phyloP scores from a whole-genome alignment of 352 stramenopile species.

The Phytophthora pluvialis region DNA sequence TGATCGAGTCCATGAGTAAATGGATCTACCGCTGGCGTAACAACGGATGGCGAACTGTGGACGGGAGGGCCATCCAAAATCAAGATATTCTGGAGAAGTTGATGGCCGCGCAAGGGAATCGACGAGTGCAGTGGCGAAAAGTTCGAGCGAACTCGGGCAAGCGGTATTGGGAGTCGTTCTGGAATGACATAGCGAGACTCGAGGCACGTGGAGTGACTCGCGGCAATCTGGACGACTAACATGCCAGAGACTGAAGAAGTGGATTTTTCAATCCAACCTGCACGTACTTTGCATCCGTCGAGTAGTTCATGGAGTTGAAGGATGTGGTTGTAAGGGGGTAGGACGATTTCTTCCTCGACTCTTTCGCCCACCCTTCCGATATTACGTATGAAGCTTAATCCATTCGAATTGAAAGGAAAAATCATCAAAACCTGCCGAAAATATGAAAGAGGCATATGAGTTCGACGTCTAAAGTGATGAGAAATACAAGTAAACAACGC shows the following conservation, averaged over 20 bases:
- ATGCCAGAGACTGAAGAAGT: background rate
- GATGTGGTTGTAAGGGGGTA: too few species aligned
- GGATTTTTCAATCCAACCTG: too few species aligned
- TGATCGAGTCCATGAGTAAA: constrained; percentile 27
- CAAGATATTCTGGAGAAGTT: constrained; percentile 23
- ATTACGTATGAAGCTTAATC: too few species aligned
- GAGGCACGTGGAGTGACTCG: background rate
- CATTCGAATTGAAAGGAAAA: too few species aligned
- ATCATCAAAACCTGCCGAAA: too few species aligned
- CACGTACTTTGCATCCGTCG: too few species aligned
- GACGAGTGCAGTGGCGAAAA: constrained; percentile 20
- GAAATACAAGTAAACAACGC: too few species aligned
- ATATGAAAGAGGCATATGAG: too few species aligned
- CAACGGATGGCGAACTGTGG: constrained; percentile 26
- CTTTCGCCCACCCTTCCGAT: too few species aligned
- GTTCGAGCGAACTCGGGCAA: constrained; percentile 11
- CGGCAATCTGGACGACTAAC: background rate
- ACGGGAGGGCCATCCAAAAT: constrained; percentile 19
- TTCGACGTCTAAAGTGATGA: too few species aligned
- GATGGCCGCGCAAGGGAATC: constrained; percentile 11
- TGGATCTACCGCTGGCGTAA: constrained; percentile 28
- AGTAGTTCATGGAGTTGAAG: background rate
- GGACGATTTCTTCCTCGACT: too few species aligned
- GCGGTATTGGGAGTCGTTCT: constrained; percentile 19
- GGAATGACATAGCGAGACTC: constrained; percentile 21